phyloP scores from a whole-genome alignment of 805 yeast species.

The Candida verbasci region DNA sequence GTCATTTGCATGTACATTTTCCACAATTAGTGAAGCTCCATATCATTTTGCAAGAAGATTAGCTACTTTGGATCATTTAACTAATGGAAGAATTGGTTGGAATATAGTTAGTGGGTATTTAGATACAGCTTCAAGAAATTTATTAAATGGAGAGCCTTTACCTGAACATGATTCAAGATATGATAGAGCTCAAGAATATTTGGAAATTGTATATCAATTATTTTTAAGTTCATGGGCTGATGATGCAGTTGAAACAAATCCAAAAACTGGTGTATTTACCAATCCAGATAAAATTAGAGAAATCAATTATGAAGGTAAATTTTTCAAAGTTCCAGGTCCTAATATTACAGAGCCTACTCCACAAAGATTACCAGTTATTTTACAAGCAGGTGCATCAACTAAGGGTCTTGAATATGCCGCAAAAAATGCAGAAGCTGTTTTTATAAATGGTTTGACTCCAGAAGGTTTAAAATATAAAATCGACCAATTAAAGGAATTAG shows the following conservation, averaged over 20 bases:
- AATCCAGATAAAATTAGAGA: slow-evolving; percentile 38
- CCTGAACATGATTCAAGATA: slow-evolving; percentile 41
- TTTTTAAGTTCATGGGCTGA: slow-evolving; percentile 43
- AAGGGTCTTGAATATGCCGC: slow-evolving; percentile 41
- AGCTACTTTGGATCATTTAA: slow-evolving; percentile 41
- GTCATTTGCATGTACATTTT: slow-evolving; percentile 39
- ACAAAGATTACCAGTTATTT: slow-evolving; percentile 40
- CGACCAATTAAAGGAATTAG: slow-evolving; percentile 26
- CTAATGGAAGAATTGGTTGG: slow-evolving; percentile 46
- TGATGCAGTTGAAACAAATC: slow-evolving; percentile 31
- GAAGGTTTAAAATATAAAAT: slow-evolving; percentile 23
- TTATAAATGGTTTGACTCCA: slow-evolving; percentile 32
- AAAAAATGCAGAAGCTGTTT: slow-evolving; percentile 39
- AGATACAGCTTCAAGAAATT: slow-evolving; percentile 37
- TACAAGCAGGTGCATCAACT: slow-evolving; percentile 44
- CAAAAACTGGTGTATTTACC: slow-evolving; percentile 25
- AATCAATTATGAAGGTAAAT: slow-evolving; percentile 38
- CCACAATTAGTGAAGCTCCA: slow-evolving; percentile 42
- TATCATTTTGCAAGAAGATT: slow-evolving; percentile 39
- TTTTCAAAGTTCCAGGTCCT: slow-evolving; percentile 42
- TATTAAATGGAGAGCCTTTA: slow-evolving; percentile 29
- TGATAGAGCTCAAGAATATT: slow-evolving; percentile 35
- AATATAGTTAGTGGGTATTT: slow-evolving; percentile 41
- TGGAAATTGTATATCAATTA: slow-evolving; percentile 37
- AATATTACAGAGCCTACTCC: slow-evolving; percentile 36